A percentile compares a stretch with the other conserved stretches of the same genome.
These are phyloP conservation scores for Zalerion maritima DNA, from an alignment of 495 filamentous ascomycete genomes.

Conservation along the genomic window DNA sequence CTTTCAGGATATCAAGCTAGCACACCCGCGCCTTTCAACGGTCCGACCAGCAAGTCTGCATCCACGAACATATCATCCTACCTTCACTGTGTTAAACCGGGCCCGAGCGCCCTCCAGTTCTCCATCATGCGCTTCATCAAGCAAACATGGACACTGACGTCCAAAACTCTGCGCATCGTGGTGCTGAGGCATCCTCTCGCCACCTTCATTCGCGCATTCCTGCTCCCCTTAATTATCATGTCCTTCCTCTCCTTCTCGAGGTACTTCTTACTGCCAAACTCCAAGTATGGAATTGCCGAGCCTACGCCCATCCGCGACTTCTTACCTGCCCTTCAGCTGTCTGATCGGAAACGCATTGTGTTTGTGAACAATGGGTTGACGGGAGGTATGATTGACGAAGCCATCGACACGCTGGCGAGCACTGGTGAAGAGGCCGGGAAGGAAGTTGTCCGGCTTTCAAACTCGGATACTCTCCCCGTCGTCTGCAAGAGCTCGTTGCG, in stretches of 20 bases:
- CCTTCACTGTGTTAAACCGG: not conserved
- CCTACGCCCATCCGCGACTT: constrained; percentile 43
- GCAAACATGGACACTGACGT: constrained; percentile 58
- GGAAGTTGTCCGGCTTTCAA: constrained; percentile 36
- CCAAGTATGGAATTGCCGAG: constrained; percentile 50
- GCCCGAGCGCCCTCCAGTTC: not conserved
- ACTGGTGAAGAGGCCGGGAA: constrained; percentile 36
- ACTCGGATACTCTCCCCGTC: constrained; percentile 38
- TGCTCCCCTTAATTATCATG: constrained; percentile 57
- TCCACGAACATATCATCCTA: too few relatives aligned
- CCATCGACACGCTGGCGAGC: constrained; percentile 47
- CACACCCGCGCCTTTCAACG: too few relatives aligned
- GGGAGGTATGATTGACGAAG: constrained; percentile 54
- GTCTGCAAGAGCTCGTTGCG: constrained; percentile 52
- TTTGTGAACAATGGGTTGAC: constrained; percentile 62
- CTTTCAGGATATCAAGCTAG: too few relatives aligned
- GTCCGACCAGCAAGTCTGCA: too few relatives aligned
- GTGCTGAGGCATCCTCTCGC: constrained; percentile 46
- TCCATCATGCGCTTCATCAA: constrained; percentile 39
- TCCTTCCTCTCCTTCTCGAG: constrained; percentile 52
- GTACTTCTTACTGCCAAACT: constrained; percentile 52
- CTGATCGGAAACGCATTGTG: constrained; percentile 48
- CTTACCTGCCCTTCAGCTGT: constrained; percentile 30
- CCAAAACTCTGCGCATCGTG: constrained; percentile 61
- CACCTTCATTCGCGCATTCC: constrained; percentile 51